A percentile compares a stretch with the other conserved stretches of the same genome.
These are phyloP conservation scores for Leishmania aethiopica DNA, from an alignment of 208 protist species.

Conservation along the genomic window DNA sequence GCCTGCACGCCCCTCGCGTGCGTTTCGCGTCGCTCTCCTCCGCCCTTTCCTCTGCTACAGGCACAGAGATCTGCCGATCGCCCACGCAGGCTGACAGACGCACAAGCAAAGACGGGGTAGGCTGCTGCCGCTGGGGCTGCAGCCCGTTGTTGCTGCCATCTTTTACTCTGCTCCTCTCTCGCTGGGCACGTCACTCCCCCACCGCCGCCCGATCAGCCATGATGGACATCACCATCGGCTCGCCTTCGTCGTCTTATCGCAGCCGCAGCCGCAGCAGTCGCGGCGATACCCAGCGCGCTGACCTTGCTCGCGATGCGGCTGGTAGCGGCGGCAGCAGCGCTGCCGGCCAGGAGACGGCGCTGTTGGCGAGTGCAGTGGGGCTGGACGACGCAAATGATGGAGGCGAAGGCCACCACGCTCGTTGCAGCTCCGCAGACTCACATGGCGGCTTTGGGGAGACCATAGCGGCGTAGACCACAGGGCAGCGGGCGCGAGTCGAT, in stretches of 20 bases:
- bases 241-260: slow-evolving; percentile 22
- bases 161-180: not conserved
- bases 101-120: not conserved
- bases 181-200: not conserved
- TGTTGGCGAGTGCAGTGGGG: not conserved
- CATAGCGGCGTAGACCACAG: not conserved
- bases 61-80: not conserved
- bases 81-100: not conserved
- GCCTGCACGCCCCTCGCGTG: not conserved
- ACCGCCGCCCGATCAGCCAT: not conserved
- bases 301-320: not conserved
- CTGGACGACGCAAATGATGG: not conserved
- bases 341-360: not conserved
- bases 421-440: not conserved
- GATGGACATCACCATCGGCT: slow-evolving; percentile 29
- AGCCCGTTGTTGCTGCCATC: not conserved
- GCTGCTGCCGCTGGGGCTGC: not conserved
- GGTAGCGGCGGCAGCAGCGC: not conserved
- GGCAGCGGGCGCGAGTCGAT: not conserved
- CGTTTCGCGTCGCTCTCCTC: not conserved
- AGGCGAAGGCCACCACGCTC: not conserved
- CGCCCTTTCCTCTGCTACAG: not conserved
- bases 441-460: not conserved
- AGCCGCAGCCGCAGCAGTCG: slow-evolving; percentile 14
- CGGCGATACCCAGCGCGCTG: not conserved